Base-by-base conservation (phyloP, 331 rosid species). In the Quercus tomentella region DNA sequence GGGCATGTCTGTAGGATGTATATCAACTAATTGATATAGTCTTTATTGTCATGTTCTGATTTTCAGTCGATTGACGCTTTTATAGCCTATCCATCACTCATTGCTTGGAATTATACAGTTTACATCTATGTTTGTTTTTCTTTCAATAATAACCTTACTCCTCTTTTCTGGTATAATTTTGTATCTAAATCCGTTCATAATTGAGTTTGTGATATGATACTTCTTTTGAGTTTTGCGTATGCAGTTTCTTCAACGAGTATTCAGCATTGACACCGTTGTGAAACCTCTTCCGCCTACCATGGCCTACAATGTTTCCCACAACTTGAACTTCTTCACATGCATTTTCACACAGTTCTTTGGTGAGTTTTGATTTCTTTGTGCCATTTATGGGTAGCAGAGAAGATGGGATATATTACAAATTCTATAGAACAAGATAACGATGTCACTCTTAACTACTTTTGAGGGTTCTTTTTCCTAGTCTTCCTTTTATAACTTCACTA, bases 311-410 rank as follows among this genome's bases (percentile, higher is more conserved):
- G 93, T 76, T 57, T 93, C 99, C 82, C 94, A 96, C 86, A 93
- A 95, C 89, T 87, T 95, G 96, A 86, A 28, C 90, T 95, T 95
- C 96, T 95, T 95, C 92, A 93, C 94, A 0, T 90, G 96, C 81
- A 95, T 93, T 82, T 95, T 95, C 90, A 95, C 99, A 2, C 98
- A 95, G 74, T 95, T 95, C 86, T 91, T 90, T 56, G 99, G 99
- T 95, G 88, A 77, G 96, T 80, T 56, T 41, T 10, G 6, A 77
- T 75, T 83, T 80, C 54, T 18, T 37, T 62, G 22, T 45, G 22
- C 63, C n/a, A 70, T 77, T 33, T 76, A 45, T 73, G 35, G 22
- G 60, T 33, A 51, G 79, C 71, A 60, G 3, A 58, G 65, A 63
- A 41, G 58, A 73, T 81, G 23, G 45, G 16, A 70, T 63, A 66